phyloP scores from a whole-genome alignment of 306 rosid genomes.

The Vigna unguiculata region DNA sequence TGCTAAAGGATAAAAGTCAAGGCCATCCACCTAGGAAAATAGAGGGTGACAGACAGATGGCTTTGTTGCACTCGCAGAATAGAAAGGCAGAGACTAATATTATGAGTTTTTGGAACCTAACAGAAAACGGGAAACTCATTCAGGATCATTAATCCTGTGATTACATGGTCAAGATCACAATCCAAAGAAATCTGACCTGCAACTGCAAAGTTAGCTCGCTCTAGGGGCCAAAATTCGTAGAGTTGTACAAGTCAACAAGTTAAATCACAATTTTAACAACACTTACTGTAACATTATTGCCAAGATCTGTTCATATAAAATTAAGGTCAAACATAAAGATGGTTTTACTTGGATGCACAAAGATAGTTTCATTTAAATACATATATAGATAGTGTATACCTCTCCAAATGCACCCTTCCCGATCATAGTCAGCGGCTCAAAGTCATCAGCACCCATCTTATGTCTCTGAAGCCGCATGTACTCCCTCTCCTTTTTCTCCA shows the following conservation, averaged over 20 bases:
- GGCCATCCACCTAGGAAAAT: neutral
- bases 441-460: conserved; percentile 94
- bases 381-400: conserved; percentile 56
- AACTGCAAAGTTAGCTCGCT: neutral
- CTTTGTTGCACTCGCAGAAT: neutral
- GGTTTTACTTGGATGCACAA: conserved; percentile 7
- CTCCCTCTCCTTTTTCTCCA: conserved; percentile 90
- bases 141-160: neutral
- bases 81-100: neutral
- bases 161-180: neutral
- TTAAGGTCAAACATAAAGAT: conserved; percentile 5
- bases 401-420: conserved; percentile 97
- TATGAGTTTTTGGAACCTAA: neutral
- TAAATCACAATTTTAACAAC: neutral
- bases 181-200: neutral
- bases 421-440: conserved; percentile 80
- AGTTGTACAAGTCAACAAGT: neutral
- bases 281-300: conserved; percentile 15
- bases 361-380: conserved; percentile 19
- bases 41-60: neutral
- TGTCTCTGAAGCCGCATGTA: conserved; percentile 85
- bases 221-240: neutral
- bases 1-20: neutral
- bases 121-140: neutral
- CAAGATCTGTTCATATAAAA: conserved; percentile 20